Evolutionary conservation across 2,329 filamentous ascomycete genomes (phyloP).

Genomic region (Colletotrichum costaricense): DNA sequence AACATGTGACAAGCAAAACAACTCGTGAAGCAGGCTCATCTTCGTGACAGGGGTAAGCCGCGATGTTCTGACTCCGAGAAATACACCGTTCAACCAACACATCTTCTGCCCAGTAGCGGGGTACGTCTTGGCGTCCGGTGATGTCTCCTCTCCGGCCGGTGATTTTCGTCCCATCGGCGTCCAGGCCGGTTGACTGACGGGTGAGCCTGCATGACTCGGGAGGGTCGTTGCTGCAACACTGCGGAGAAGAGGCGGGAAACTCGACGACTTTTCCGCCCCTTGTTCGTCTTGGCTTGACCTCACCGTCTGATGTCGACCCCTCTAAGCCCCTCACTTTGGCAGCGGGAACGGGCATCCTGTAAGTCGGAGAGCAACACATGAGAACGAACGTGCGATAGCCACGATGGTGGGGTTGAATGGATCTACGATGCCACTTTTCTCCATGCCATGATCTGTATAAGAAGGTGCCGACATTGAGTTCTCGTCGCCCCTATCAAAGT

Average conservation of each 20-base stretch:
- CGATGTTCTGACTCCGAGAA: conserved; percentile 13
- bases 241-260: conserved; percentile 31
- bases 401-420: conserved; percentile 12
- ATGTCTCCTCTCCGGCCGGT: background rate
- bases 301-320: conserved; percentile 11
- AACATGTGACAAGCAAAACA: conserved; percentile 9
- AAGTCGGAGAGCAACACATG: background rate
- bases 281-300: conserved; percentile 10
- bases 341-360: conserved; percentile 9
- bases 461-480: background rate
- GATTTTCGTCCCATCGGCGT: background rate
- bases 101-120: background rate
- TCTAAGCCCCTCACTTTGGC: conserved; percentile 32
- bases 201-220: conserved; percentile 23
- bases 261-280: conserved; percentile 23
- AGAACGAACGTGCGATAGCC: background rate
- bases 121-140: conserved; percentile 9
- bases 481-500: background rate
- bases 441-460: conserved; percentile 14
- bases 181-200: background rate
- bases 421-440: conserved; percentile 18
- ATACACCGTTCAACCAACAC: conserved; percentile 3
- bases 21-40: background rate
- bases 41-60: conserved; percentile 13
- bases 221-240: background rate